Percentiles rank a stretch among this genome's conserved stretches.
These are phyloP conservation scores for Fraxinus baroniana DNA, from an alignment of 305 asterid species.

Conservation along the genomic window DNA sequence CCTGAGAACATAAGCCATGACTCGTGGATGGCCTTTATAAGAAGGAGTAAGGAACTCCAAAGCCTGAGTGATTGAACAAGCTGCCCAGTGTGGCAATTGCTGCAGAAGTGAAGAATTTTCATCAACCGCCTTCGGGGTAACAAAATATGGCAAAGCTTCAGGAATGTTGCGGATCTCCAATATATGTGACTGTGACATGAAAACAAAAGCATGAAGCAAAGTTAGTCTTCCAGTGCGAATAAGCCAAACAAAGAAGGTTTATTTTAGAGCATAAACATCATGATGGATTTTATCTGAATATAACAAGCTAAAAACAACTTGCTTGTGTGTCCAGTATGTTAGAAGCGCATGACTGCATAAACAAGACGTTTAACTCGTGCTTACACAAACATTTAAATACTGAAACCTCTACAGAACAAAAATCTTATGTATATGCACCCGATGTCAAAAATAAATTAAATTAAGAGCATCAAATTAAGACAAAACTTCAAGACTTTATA, in stretches of 20 bases:
- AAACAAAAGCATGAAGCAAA: conserved; percentile 24
- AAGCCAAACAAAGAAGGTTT: conserved; percentile 8
- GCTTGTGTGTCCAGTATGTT: background rate
- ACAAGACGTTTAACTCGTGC: background rate
- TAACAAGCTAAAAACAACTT: background rate
- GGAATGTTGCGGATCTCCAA: conserved; percentile 84
- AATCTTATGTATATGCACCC: background rate
- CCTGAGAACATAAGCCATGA: conserved; percentile 98
- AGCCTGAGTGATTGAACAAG: conserved; percentile 96
- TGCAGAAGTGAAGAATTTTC: conserved; percentile 93
- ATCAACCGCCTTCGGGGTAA: conserved; percentile 90
- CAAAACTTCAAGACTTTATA: background rate
- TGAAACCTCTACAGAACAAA: background rate
- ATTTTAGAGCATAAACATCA: background rate
- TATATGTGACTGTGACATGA: conserved; percentile 60
- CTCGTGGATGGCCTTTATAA: conserved; percentile 96
- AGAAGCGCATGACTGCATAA: background rate
- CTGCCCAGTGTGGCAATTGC: conserved; percentile 99
- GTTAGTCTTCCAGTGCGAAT: conserved; percentile 8
- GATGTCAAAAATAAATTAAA: background rate
- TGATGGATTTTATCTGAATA: background rate
- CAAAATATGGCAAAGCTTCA: conserved; percentile 95
- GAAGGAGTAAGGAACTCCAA: conserved; percentile 94
- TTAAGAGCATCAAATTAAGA: background rate
- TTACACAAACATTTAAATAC: background rate